Evolutionary conservation across 805 yeast species (phyloP), one percentile per base, ranked within the genome.

Genomic region (Candida xyloterini): DNA sequence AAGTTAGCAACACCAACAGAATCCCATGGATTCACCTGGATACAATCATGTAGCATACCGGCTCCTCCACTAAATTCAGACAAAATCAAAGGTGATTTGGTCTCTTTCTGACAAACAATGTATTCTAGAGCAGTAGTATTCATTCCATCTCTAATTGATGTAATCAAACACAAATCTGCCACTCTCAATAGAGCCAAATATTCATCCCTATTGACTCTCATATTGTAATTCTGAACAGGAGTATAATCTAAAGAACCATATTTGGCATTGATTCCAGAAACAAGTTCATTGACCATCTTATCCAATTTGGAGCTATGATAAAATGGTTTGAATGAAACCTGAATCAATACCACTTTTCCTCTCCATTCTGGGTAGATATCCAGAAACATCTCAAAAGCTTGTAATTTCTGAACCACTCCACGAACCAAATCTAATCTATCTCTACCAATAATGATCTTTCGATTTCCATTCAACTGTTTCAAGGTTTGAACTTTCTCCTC

Each of bases 1-100:
- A 89, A 75, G 53, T 79, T 84, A 1, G 99, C 91, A 26, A 91
- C 91, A 2, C 95, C 95, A 18, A 87, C 91, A 0, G 95, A 74
- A 65, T 93, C 98, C 96, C 97, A 93, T 7, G 99, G 99, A 53
- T 93, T 93, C 25, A 93, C 93, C 48, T 84, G 76, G 35, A 86
- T 72, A 0, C 96, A 86, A 45, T 82, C 86, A 39, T 70, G 72
- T 39, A 84, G 61, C 2, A 83, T 83, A 2, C 84, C 67, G 0
- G 88, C 78, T 3, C 95, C 81, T 31, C 99, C 99, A 40, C 95
- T 84, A 58, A 93, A 93, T 66, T 93, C 99, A 15, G 96, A 85
- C 31, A 93, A 66, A 27, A 93, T 79, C 55, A 95, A 71, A 0
- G 98, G 96, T 3, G 84, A 76, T 46, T 71, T 68, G 45, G 80